A percentile compares a stretch with the other conserved stretches of the same genome.
These are phyloP conservation scores for Candida taoyuanica DNA, from an alignment of 805 yeast species.

Conservation along the genomic window DNA sequence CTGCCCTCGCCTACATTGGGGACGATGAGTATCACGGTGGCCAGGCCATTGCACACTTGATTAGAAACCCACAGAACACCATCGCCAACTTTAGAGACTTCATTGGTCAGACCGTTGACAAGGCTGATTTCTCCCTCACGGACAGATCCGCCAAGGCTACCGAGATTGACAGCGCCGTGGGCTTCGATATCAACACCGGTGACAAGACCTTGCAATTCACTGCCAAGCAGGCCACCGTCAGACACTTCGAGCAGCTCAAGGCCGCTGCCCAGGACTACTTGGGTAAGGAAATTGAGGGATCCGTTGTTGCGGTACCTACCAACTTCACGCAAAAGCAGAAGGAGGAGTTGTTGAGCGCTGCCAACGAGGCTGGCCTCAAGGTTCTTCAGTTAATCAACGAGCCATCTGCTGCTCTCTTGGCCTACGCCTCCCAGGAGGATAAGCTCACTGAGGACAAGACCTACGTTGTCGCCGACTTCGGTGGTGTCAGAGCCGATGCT, in stretches of 20 bases:
- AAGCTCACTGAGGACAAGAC: constrained; percentile 54
- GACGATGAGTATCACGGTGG: constrained; percentile 96
- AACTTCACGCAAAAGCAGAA: constrained; percentile 76
- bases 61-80: constrained; percentile 86
- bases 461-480: constrained; percentile 92
- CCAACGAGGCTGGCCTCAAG: constrained; percentile 68
- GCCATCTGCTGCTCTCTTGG: constrained; percentile 86
- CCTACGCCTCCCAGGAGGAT: constrained; percentile 52
- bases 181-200: constrained; percentile 50
- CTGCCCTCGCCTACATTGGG: constrained; percentile 87
- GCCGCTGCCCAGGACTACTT: constrained; percentile 89
- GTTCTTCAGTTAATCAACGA: constrained; percentile 87
- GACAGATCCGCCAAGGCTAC: constrained; percentile 64
- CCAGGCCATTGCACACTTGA: constrained; percentile 88
- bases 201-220: constrained; percentile 42
- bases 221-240: constrained; percentile 72
- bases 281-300: constrained; percentile 76
- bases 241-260: constrained; percentile 80
- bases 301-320: constrained; percentile 87
- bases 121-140: constrained; percentile 63
- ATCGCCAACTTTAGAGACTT: constrained; percentile 90
- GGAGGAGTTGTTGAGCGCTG: constrained; percentile 52
- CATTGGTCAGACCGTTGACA: constrained; percentile 68
- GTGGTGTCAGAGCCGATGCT: constrained; percentile 93
- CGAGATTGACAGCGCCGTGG: constrained; percentile 61